phyloP scores from a whole-genome alignment of 108 stramenopile species.

The Cyclotella atomus region DNA sequence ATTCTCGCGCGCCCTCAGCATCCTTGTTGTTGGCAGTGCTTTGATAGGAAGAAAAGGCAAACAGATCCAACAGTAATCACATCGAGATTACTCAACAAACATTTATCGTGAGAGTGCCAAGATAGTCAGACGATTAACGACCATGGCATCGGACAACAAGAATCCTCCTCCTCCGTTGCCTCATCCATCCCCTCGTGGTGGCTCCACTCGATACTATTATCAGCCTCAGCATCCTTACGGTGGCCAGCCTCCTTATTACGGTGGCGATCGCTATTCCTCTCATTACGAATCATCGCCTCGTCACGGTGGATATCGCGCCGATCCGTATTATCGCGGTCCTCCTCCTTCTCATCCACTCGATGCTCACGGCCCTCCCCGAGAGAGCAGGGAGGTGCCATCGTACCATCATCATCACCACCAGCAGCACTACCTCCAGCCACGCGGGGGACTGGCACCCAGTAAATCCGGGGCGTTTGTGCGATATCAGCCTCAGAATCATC shows the following conservation, averaged over 20 bases:
- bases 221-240: neutral
- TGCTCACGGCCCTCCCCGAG: neutral
- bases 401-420: neutral
- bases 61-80: neutral
- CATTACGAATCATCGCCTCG: slow-evolving; percentile 1
- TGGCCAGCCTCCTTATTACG: neutral
- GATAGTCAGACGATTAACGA: neutral
- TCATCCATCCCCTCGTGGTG: neutral
- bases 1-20: too few relatives aligned
- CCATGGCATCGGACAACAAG: neutral
- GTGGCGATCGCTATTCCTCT: neutral
- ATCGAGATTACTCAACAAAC: neutral
- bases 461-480: slow-evolving; percentile 8
- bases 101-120: slow-evolving; percentile 8
- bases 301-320: neutral
- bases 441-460: neutral
- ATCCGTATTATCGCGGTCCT: neutral
- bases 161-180: neutral
- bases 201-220: neutral
- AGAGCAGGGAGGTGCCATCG: neutral
- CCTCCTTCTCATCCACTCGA: slow-evolving; percentile 1
- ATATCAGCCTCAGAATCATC: neutral
- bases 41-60: neutral
- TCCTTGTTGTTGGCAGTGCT: too few relatives aligned
- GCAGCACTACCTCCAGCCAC: neutral